These are phyloP conservation scores for Podila epigama DNA, from an alignment of 192 early-diverging fungal species.

Conservation along the genomic window DNA sequence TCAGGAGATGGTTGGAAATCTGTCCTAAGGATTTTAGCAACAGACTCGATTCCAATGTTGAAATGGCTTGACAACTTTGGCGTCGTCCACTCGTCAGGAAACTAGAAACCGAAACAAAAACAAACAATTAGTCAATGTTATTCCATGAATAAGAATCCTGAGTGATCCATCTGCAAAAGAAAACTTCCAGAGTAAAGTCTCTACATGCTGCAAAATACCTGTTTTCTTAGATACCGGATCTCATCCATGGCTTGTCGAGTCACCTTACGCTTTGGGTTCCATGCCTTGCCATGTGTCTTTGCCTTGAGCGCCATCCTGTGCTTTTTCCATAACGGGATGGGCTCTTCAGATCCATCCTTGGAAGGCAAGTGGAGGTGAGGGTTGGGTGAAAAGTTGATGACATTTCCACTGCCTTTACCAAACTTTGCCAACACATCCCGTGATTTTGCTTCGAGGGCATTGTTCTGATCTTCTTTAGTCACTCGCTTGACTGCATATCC, in stretches of 20 bases:
- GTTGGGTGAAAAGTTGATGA: slow-evolving; percentile 9
- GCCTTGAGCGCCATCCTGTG: slow-evolving; percentile 27
- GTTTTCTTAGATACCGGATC: slow-evolving; percentile 34
- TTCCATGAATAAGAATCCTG: no score
- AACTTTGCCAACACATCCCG: not conserved
- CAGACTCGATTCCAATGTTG: slow-evolving; percentile 25
- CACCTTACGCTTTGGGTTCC: slow-evolving; percentile 28
- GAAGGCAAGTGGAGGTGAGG: slow-evolving; percentile 6
- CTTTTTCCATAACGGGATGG: slow-evolving; percentile 21
- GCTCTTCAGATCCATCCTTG: not conserved
- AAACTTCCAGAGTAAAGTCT: not conserved
- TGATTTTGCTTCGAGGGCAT: not conserved
- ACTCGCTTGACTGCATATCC: slow-evolving; percentile 2
- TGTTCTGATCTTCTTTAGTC: not conserved
- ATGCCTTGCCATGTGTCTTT: slow-evolving; percentile 20
- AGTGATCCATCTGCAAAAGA: not conserved
- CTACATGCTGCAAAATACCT: slow-evolving; percentile 8
- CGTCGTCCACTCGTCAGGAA: slow-evolving; percentile 42
- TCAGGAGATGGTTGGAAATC: slow-evolving; percentile 12
- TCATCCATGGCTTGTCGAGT: slow-evolving; percentile 34
- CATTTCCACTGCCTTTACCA: not conserved
- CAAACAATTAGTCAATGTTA: not conserved
- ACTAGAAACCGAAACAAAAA: slow-evolving; percentile 6
- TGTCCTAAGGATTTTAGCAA: slow-evolving; percentile 16
- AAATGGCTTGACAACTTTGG: slow-evolving; percentile 30